Conservation (phyloP, 192 early-diverging fungal genomes). For the Allomyces macrogynus region DNA sequence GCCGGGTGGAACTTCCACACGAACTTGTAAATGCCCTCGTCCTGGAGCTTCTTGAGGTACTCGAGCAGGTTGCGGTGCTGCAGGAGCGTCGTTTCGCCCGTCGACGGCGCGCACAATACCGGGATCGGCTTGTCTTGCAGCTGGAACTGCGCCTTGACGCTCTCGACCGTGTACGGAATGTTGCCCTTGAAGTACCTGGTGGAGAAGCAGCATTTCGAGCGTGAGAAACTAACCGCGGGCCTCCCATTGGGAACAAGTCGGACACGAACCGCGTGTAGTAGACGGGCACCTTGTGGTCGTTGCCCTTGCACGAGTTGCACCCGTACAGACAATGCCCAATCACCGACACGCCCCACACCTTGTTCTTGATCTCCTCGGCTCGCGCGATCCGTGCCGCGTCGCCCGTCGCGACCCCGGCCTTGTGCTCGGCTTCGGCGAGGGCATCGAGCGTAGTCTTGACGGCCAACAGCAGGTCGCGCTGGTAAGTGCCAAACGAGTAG, state of each 20-base stretch:
- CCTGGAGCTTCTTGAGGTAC: conserved; percentile 13
- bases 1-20: conserved; percentile 19
- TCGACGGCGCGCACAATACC: conserved; percentile 13
- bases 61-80: conserved; percentile 13
- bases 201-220: neutral
- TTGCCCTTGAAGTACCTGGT: conserved; percentile 3
- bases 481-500: neutral
- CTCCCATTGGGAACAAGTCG: too few species aligned
- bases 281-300: conserved; percentile 15
- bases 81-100: conserved; percentile 13
- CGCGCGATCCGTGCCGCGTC: conserved; percentile 10
- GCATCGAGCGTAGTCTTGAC: neutral
- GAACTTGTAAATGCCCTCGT: conserved; percentile 13
- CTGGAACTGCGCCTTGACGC: conserved; percentile 1
- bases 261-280: conserved; percentile 17
- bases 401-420: conserved; percentile 8
- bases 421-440: conserved; percentile 7
- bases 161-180: conserved; percentile 13
- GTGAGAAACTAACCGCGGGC: neutral
- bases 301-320: conserved; percentile 12
- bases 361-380: conserved; percentile 10
- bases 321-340: conserved; percentile 18
- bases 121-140: conserved; percentile 4
- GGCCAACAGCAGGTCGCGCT: neutral
- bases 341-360: conserved; percentile 9